Base-by-base conservation (phyloP, 2,329 filamentous ascomycete genomes). In the Colletotrichum tofieldiae region DNA sequence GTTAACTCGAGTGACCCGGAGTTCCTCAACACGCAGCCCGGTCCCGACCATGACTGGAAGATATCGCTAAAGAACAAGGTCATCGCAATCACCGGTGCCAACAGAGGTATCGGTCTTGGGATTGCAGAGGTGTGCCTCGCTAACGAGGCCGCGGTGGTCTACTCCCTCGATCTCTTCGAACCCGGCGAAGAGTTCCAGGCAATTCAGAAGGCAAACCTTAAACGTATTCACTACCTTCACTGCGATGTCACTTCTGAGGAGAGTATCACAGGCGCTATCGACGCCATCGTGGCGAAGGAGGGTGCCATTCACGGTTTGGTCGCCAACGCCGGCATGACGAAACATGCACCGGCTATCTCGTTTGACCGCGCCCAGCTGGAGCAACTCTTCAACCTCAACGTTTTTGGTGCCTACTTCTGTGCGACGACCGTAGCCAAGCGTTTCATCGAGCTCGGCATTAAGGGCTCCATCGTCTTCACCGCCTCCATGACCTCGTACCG, bases 401-500 rank as follows among this genome's bases (percentile, higher is more conserved):
- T 86, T 35, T 84, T 81, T 54, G 84, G 84, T 12, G 80, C 83
- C 23, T 86, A 82, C 76, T 83, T 83, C 75, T 86, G 84, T 76
- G 85, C 84, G 16, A 84, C 80, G 16, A 81, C 82, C 23, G 84
- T 82, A 3, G 85, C 85, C 18, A 81, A 82, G 66, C 82, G 81
- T 51, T 82, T 84, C 73, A 81, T 83, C 67, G 76, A 80, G 74
- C 78, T 80, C 23, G 75, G 76, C 12, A 77, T 76, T 66, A 80
- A 79, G 76, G 82, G 82, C 6, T 78, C 77, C 66, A 80, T 84
- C 65, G 84, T 87, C 64, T 84, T 86, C 76, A 87, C 85, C 5
- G 82, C 84, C 2, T 82, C 79, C 69, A 87, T 87, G 84, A 84
- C 85, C 3, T 83, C 80, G 5, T 86, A 87, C 76, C 81, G 84